A percentile compares a stretch with the other conserved stretches of the same genome.
These are phyloP conservation scores for Astraeus odoratus DNA, from an alignment of 768 basidiomycete genomes.

Conservation along the genomic window DNA sequence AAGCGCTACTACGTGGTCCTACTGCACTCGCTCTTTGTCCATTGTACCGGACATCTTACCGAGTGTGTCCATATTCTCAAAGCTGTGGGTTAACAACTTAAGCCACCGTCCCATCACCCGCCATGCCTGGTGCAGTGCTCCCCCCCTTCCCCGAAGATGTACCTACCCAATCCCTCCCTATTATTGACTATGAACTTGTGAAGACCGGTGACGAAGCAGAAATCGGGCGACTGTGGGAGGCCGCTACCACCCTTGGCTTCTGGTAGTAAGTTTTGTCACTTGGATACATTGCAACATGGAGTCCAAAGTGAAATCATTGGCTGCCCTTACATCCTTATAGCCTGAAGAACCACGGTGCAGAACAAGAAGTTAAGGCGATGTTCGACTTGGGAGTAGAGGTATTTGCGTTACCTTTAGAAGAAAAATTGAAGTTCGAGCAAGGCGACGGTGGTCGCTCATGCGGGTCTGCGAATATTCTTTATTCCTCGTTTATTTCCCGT, in stretches of 20 bases:
- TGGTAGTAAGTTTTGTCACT: slow-evolving; percentile 40
- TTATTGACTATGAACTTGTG: slow-evolving; percentile 39
- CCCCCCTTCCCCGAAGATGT: slow-evolving; percentile 42
- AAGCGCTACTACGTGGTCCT: too few species aligned
- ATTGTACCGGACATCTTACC: too few species aligned
- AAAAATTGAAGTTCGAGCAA: slow-evolving; percentile 38
- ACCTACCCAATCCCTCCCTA: slow-evolving; percentile 37
- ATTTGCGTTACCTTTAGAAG: slow-evolving; percentile 34
- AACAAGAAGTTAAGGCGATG: slow-evolving; percentile 30
- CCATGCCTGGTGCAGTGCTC: slow-evolving; percentile 26
- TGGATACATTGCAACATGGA: background rate
- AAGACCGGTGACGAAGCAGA: slow-evolving; percentile 30
- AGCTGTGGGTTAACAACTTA: too few species aligned
- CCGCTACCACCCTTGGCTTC: slow-evolving; percentile 43
- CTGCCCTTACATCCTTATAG: slow-evolving; percentile 14
- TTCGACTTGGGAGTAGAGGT: slow-evolving; percentile 37
- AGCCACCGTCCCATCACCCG: too few species aligned
- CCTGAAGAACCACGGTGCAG: slow-evolving; percentile 38
- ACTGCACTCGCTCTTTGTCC: too few species aligned
- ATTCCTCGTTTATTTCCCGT: background rate
- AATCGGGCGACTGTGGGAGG: slow-evolving; percentile 38
- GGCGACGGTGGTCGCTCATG: slow-evolving; percentile 36
- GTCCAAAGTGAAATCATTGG: background rate
- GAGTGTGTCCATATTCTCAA: too few species aligned
- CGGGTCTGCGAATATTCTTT: slow-evolving; percentile 21